Conservation (phyloP, 2,329 filamentous ascomycete species). For the Pseudohalonectria lignicola region DNA sequence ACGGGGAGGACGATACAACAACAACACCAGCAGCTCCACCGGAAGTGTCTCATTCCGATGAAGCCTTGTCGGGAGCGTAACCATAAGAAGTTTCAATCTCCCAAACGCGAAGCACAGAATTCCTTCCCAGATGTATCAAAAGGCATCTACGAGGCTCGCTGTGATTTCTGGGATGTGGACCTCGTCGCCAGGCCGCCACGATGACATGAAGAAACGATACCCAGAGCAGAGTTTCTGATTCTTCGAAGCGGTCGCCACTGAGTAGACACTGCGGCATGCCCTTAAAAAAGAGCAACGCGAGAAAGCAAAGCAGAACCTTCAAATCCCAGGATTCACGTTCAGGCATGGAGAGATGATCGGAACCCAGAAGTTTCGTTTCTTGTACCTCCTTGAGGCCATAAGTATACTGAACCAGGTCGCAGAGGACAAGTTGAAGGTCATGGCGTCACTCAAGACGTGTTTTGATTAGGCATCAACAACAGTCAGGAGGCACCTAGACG, state of each 20-base stretch:
- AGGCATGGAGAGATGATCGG: neutral
- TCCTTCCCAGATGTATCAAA: no score
- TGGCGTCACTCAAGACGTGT: neutral
- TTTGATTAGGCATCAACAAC: neutral
- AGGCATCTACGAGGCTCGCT: no score
- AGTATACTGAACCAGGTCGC: neutral
- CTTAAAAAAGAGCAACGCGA: neutral
- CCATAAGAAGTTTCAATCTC: no score
- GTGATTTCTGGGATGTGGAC: no score
- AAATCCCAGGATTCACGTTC: neutral
- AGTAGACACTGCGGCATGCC: neutral
- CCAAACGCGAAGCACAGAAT: no score
- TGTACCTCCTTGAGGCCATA: neutral
- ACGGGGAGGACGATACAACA: no score
- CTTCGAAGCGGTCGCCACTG: neutral
- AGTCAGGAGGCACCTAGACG: neutral
- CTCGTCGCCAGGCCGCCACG: neutral
- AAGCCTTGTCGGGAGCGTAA: no score
- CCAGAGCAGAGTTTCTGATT: neutral
- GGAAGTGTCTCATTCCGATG: no score
- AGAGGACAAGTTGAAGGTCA: neutral
- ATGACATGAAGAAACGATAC: neutral
- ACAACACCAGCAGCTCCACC: no score
- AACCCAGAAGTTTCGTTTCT: neutral
- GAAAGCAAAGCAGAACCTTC: neutral